These are phyloP conservation scores for Nothophytophthora sp. DNA, from an alignment of 352 stramenopile genomes.

Conservation along the genomic window DNA sequence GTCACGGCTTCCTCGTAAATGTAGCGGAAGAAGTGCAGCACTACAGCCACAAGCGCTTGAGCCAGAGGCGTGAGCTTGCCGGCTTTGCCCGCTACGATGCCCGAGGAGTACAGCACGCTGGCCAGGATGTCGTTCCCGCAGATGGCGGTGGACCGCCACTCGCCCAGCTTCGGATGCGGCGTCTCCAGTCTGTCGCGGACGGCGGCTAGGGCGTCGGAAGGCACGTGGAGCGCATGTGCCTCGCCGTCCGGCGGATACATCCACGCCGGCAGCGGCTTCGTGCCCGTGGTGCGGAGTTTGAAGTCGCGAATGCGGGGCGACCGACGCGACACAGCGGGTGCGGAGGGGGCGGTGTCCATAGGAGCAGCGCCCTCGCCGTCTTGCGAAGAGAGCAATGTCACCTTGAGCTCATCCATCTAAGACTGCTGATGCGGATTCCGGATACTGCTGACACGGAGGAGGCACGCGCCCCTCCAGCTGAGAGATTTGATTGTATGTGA, in stretches of 20 bases:
- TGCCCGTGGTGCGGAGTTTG: slow-evolving; percentile 11
- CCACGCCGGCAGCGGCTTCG: slow-evolving; percentile 27
- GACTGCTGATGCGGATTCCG: neutral
- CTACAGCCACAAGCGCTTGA: slow-evolving; percentile 72
- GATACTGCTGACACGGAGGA: neutral
- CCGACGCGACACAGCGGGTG: slow-evolving; percentile 8
- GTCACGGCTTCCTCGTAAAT: slow-evolving; percentile 93
- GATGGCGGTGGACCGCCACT: slow-evolving; percentile 90
- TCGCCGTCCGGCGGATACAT: slow-evolving; percentile 48
- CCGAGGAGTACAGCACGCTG: slow-evolving; percentile 84
- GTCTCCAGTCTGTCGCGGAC: slow-evolving; percentile 26
- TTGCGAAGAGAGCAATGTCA: slow-evolving; percentile 32
- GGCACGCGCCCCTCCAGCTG: too few species aligned
- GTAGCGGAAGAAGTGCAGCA: slow-evolving; percentile 73
- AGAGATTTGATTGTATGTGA: too few species aligned
- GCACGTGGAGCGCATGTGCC: slow-evolving; percentile 27
- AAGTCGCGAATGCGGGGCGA: slow-evolving; percentile 24
- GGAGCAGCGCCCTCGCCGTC: slow-evolving; percentile 15
- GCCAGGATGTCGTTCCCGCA: slow-evolving; percentile 93
- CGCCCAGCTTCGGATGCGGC: slow-evolving; percentile 41
- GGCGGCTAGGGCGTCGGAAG: slow-evolving; percentile 21
- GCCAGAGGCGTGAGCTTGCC: slow-evolving; percentile 88
- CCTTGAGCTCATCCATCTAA: slow-evolving; percentile 53
- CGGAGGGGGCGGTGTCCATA: neutral
- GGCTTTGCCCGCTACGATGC: slow-evolving; percentile 67